These are phyloP conservation scores for Fusarium sp. DNA, from an alignment of 2,329 filamentous ascomycete species.

Conservation along the genomic window DNA sequence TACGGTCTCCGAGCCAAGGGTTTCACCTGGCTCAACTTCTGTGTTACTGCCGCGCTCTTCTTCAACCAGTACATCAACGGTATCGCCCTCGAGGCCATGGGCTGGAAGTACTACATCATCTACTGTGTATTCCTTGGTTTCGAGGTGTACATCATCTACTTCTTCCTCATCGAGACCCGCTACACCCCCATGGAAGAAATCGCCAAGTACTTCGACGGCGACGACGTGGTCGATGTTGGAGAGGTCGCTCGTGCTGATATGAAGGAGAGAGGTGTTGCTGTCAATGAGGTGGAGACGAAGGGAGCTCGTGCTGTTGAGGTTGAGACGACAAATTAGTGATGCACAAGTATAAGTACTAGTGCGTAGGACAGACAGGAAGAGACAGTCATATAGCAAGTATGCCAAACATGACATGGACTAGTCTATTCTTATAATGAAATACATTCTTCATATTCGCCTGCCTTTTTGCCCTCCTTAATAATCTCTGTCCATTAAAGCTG, in stretches of 20 bases:
- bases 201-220: conserved; percentile 21
- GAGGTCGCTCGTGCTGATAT: conserved; percentile 24
- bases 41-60: conserved; percentile 28
- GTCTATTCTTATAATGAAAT: not conserved
- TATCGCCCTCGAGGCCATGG: conserved; percentile 23
- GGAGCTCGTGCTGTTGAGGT: conserved; percentile 12
- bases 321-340: not conserved
- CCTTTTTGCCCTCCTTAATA: no score
- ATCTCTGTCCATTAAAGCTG: no score
- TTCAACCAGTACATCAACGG: conserved; percentile 44
- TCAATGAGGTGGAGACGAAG: not conserved
- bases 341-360: rapidly evolving
- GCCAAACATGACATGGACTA: not conserved
- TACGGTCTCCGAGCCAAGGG: conserved; percentile 40
- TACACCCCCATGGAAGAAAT: conserved; percentile 30
- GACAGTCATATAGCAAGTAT: not conserved
- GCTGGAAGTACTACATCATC: conserved; percentile 40
- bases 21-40: conserved; percentile 38
- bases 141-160: conserved; percentile 33
- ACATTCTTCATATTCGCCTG: no score
- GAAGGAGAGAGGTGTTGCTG: conserved; percentile 14
- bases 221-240: conserved; percentile 19
- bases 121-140: conserved; percentile 29
- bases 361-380: rapidly evolving
- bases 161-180: conserved; percentile 28